Evolutionary conservation across 352 stramenopile genomes (phyloP).

Genomic region (Phytophthora agathidicida): DNA sequence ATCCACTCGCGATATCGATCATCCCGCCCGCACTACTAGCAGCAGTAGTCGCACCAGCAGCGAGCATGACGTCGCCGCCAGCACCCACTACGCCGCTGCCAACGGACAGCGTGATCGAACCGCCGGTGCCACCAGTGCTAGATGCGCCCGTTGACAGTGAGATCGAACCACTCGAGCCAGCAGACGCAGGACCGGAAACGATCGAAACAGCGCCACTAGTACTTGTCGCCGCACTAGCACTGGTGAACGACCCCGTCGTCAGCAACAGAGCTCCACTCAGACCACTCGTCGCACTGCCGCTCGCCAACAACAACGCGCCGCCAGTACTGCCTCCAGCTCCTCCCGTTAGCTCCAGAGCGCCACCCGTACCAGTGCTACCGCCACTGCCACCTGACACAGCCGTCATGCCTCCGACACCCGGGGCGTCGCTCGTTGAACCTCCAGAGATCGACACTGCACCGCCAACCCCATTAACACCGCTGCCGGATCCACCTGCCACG

Average conservation of each 20-base stretch:
- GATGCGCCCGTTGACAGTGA: slow-evolving; percentile 48
- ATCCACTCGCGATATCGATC: slow-evolving; percentile 24
- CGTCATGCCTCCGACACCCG: no score
- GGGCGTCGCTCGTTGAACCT: no score
- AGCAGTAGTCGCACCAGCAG: slow-evolving; percentile 34
- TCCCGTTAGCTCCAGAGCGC: slow-evolving; percentile 6
- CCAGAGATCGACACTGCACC: no score
- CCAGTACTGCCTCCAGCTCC: slow-evolving; percentile 15
- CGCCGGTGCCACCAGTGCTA: slow-evolving; percentile 37
- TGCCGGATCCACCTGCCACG: no score
- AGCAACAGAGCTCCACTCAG: slow-evolving; percentile 7
- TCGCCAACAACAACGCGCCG: slow-evolving; percentile 19
- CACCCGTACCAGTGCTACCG: no score
- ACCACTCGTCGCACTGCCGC: slow-evolving; percentile 8
- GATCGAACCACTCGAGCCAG: slow-evolving; percentile 16
- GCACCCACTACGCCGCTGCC: slow-evolving; percentile 37
- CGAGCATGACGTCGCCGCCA: slow-evolving; percentile 46
- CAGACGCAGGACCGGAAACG: slow-evolving; percentile 16
- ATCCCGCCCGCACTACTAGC: slow-evolving; percentile 35
- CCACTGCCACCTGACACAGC: no score
- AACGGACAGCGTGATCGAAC: slow-evolving; percentile 33
- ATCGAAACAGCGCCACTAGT: slow-evolving; percentile 21
- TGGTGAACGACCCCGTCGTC: slow-evolving; percentile 2
- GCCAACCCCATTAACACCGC: no score
- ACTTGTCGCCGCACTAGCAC: neutral